Conservation (phyloP, 768 basidiomycete genomes). For the Phlebiopsis gigantea region DNA sequence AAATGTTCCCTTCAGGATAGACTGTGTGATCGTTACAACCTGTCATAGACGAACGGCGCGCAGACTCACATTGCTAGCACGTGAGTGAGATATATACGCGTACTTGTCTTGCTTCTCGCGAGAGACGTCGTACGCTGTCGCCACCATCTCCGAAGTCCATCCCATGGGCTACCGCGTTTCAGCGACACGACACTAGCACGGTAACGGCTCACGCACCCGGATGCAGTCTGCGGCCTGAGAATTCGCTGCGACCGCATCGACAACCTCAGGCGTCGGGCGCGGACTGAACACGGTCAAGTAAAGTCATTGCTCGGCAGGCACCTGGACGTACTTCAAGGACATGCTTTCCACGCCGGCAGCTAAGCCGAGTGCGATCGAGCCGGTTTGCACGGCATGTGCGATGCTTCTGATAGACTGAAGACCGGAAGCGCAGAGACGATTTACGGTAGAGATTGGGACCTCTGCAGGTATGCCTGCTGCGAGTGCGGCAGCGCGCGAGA, state of each 20-base stretch:
- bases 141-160: conserved; percentile 92
- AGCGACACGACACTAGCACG: not conserved
- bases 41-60: not conserved
- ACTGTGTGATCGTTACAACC: conserved; percentile 31
- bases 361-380: conserved; percentile 82
- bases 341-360: conserved; percentile 83
- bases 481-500: conserved; percentile 82
- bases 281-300: conserved; percentile 37
- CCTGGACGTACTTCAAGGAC: conserved; percentile 51
- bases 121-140: conserved; percentile 64
- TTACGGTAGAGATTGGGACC: conserved; percentile 87
- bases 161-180: conserved; percentile 69
- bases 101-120: conserved; percentile 87
- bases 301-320: not conserved
- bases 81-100: conserved; percentile 81
- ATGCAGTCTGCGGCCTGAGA: conserved; percentile 71
- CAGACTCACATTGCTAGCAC: conserved; percentile 52
- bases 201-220: conserved; percentile 39
- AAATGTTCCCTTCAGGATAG: conserved; percentile 68
- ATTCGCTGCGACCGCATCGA: conserved; percentile 50
- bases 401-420: conserved; percentile 91
- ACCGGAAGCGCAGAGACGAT: conserved; percentile 91
- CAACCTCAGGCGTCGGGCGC: conserved; percentile 68
- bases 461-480: conserved; percentile 84
- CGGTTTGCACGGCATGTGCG: conserved; percentile 78